Base-by-base conservation (phyloP, 2,329 filamentous ascomycete species). In the Penicillium expansum region DNA sequence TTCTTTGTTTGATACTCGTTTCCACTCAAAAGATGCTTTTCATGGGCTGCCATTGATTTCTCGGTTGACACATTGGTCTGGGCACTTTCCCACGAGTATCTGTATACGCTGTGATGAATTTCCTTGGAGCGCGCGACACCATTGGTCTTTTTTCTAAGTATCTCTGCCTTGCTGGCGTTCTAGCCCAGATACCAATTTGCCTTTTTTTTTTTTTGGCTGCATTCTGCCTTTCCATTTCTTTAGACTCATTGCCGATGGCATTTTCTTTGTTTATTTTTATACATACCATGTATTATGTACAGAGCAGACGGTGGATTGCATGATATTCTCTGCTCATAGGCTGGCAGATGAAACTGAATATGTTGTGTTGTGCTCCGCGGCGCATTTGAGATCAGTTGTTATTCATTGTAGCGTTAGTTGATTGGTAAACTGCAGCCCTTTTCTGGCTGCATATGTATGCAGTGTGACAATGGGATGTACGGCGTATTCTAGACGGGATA, bases 121-220 rank as follows among this genome's bases (percentile, higher is more conserved):
- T 60, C 56, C 57, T 61, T 60, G 51, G 44, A 52, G 43, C 33
- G 48, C 43, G 32, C 55, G 56, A 59, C 55, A 48, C 33, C 45
- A 55, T 54, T 50, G 35, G 24, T 62, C 41, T 59, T 56, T 48
- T 44, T 61, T 55, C 41, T 49, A 44, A 52, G 39, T 52, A 48
- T 55, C 38, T 59, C 35, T 59, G 52, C 61, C 59, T 43, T 60
- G 48, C 58, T 60, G 65, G 62, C 57, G 62, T 66, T 65, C 52
- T 60, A 62, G 66, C 59, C 57, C 52, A 66, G 65, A 68, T 69
- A 67, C 66, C 65, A 65, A 62, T 68, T 67, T 66, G 60, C 56
- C 57, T 27, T 60, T 60, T 48, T 11, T 3, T 14, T 29, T 57
- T 27, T 11, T 35, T 22, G 14, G 32, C 48, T 35, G 39, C 30